Evolutionary conservation across 345 rosid genomes (phyloP).

Genomic region (Rhodomyrtus tomentosa): DNA sequence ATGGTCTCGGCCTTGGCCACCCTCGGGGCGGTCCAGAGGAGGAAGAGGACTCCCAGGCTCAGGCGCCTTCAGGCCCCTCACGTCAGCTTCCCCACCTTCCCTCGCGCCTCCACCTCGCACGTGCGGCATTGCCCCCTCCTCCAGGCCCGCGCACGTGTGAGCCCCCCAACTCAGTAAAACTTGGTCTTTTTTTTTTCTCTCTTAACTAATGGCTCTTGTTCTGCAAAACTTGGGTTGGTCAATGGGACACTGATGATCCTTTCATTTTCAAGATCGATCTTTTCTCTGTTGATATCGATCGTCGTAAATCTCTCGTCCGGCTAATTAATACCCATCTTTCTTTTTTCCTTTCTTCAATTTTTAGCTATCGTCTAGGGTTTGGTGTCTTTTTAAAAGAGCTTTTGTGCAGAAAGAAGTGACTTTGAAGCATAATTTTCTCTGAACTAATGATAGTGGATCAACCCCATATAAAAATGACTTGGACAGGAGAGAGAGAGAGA

Average conservation of each 20-base stretch:
- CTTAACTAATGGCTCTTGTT: neutral
- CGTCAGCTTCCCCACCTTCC: conserved; percentile 30
- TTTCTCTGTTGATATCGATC: neutral
- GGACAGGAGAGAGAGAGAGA: neutral
- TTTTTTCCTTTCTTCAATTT: neutral
- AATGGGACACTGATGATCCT: neutral
- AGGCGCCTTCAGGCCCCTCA: conserved; percentile 55
- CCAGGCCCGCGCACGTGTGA: conserved; percentile 62
- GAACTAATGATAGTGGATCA: neutral
- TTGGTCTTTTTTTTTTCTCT: neutral
- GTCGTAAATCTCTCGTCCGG: neutral
- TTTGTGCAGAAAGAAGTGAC: neutral
- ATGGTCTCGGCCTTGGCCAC: conserved; percentile 25
- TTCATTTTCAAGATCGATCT: neutral
- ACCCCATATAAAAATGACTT: neutral
- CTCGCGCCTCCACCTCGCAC: conserved; percentile 21
- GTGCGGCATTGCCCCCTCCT: conserved; percentile 25
- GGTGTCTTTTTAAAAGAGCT: neutral
- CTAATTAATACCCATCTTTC: neutral
- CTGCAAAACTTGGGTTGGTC: neutral
- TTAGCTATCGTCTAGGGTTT: neutral
- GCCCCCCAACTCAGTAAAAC: conserved; percentile 1
- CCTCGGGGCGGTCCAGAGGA: conserved; percentile 42
- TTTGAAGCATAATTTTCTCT: neutral
- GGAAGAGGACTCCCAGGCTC: conserved; percentile 87